A percentile compares a stretch with the other conserved stretches of the same genome.
Evolutionary conservation across 441 rosid species (phyloP).

Genomic region (Erysimum pusillum): DNA sequence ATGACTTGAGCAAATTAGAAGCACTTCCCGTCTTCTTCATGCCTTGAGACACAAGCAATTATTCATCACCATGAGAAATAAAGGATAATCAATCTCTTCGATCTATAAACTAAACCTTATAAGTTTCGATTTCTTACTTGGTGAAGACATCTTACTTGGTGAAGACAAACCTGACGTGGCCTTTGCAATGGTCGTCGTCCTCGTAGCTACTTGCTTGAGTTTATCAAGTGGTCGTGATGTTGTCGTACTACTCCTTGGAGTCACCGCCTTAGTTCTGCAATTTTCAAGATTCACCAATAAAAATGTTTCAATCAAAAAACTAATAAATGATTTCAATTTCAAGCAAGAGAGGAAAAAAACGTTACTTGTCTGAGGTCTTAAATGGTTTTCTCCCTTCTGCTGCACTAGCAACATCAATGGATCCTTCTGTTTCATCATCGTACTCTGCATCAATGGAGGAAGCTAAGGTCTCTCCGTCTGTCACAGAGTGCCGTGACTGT

Average conservation of each 20-base stretch:
- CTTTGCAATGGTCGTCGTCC: constrained; percentile 36
- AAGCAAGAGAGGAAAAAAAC: constrained; percentile 10
- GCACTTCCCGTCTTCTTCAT: constrained; percentile 50
- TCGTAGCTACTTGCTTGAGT: constrained; percentile 45
- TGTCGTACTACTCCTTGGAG: constrained; percentile 38
- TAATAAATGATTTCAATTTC: background rate
- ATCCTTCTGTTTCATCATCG: constrained; percentile 47
- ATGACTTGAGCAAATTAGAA: constrained; percentile 54
- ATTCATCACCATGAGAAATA: constrained; percentile 2
- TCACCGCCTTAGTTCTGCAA: constrained; percentile 44
- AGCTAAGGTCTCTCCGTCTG: constrained; percentile 5
- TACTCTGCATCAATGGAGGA: constrained; percentile 46
- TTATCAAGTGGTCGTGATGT: constrained; percentile 49
- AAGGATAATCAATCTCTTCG: background rate
- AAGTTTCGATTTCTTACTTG: constrained; percentile 50
- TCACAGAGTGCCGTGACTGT: constrained; percentile 28
- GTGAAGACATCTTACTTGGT: constrained; percentile 56
- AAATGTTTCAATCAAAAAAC: background rate
- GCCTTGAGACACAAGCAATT: constrained; percentile 53
- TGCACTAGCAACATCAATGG: constrained; percentile 30
- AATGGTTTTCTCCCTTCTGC: constrained; percentile 41
- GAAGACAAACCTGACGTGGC: constrained; percentile 51
- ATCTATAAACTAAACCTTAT: constrained; percentile 2
- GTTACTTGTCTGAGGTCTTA: constrained; percentile 42
- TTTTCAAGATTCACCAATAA: background rate